Evolutionary conservation across 768 basidiomycete genomes (phyloP).

Genomic region (Aureoboletus auriporus): DNA sequence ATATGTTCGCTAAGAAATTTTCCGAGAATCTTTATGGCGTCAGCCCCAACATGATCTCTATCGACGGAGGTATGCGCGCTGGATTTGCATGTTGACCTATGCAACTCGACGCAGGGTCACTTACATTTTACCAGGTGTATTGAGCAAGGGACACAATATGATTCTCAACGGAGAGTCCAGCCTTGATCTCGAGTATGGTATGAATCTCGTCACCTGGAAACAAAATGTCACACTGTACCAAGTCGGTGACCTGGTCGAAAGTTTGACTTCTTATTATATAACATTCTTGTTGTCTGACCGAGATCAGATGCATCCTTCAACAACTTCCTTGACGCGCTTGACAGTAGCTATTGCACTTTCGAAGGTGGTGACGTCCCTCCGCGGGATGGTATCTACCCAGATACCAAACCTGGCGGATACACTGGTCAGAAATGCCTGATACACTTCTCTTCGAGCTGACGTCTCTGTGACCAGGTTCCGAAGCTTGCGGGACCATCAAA

Average conservation of each 20-base stretch:
- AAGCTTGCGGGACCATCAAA: slow-evolving; percentile 34
- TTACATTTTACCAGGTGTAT: slow-evolving; percentile 35
- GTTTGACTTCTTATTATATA: slow-evolving; percentile 10
- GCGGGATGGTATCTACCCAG: slow-evolving; percentile 41
- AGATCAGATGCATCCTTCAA: slow-evolving; percentile 39
- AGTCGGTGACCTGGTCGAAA: slow-evolving; percentile 35
- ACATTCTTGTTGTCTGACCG: slow-evolving; percentile 2
- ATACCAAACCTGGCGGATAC: slow-evolving; percentile 35
- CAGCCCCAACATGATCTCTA: slow-evolving; percentile 15
- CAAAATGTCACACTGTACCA: slow-evolving; percentile 37
- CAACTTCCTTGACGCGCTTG: slow-evolving; percentile 43
- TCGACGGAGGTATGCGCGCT: slow-evolving; percentile 41
- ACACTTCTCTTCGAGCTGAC: background rate
- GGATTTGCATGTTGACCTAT: background rate
- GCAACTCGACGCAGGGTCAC: background rate
- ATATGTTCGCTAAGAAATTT: slow-evolving; percentile 40
- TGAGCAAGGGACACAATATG: slow-evolving; percentile 38
- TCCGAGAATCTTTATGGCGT: slow-evolving; percentile 30
- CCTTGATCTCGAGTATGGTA: slow-evolving; percentile 68
- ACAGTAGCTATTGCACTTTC: slow-evolving; percentile 36
- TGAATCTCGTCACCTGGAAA: slow-evolving; percentile 39
- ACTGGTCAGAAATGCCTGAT: slow-evolving; percentile 21
- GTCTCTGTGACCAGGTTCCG: slow-evolving; percentile 2
- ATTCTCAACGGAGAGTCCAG: slow-evolving; percentile 59
- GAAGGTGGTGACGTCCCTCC: slow-evolving; percentile 35